These are phyloP conservation scores for Thalassia testudinum DNA, from an alignment of 116 monocot genomes.

Conservation along the genomic window DNA sequence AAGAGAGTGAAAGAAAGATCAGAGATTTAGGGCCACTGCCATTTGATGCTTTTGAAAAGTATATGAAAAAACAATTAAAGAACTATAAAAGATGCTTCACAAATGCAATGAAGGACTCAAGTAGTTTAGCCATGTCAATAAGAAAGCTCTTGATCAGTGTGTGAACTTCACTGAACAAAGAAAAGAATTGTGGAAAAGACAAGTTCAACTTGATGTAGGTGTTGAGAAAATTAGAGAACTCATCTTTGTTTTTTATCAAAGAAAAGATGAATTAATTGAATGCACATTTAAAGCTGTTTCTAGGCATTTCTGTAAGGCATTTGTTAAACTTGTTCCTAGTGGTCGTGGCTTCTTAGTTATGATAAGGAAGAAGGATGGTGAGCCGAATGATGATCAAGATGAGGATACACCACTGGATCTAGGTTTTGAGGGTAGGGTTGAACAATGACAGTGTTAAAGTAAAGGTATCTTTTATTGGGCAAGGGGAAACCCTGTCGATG, in stretches of 20 bases:
- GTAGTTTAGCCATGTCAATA: constrained; percentile 97
- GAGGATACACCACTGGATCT: constrained; percentile 61
- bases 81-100: constrained; percentile 83
- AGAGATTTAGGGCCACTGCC: constrained; percentile 93
- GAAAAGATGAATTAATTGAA: constrained; percentile 98
- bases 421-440: constrained; percentile 90
- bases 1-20: constrained; percentile 81
- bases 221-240: constrained; percentile 98
- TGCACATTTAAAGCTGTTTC: constrained; percentile 97
- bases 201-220: constrained; percentile 86
- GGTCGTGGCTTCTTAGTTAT: constrained; percentile 95
- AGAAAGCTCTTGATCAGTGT: constrained; percentile 97
- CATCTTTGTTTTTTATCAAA: constrained; percentile 85
- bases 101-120: constrained; percentile 82
- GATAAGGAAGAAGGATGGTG: constrained; percentile 99
- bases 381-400: constrained; percentile 68
- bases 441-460: constrained; percentile 95
- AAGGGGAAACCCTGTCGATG: constrained; percentile 99
- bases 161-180: constrained; percentile 94
- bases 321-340: constrained; percentile 93
- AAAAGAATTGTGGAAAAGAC: constrained; percentile 74
- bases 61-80: constrained; percentile 86
- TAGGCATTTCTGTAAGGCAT: constrained; percentile 90
- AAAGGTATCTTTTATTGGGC: constrained; percentile 99
- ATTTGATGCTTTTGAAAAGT: constrained; percentile 95